phyloP scores from a whole-genome alignment of 2,329 filamentous ascomycete genomes.

The Cucurbitaria berberidis region DNA sequence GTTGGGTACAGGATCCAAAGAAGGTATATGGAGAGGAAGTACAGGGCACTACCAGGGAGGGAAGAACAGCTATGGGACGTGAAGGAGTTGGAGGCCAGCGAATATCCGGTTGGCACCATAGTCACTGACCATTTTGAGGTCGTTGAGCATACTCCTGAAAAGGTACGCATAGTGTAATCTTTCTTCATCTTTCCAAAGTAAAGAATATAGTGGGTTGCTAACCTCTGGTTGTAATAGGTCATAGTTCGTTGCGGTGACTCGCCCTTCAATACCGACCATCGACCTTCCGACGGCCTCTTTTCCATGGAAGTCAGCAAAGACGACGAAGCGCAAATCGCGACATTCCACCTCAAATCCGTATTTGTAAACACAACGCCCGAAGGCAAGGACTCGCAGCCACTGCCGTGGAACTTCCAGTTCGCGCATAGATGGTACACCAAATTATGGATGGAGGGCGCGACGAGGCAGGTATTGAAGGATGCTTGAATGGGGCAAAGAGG shows the following conservation, averaged over 20 bases:
- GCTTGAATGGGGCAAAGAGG: neutral
- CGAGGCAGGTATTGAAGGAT: constrained; percentile 43
- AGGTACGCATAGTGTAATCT: constrained; percentile 30
- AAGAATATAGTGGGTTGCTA: too few relatives aligned
- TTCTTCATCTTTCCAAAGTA: too few relatives aligned
- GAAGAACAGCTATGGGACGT: constrained; percentile 45
- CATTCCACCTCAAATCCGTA: constrained; percentile 49
- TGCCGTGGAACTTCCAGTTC: constrained; percentile 41
- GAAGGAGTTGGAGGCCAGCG: constrained; percentile 39
- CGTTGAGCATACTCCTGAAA: constrained; percentile 42
- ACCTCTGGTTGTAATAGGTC: too few relatives aligned
- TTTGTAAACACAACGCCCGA: constrained; percentile 49
- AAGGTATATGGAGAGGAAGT: constrained; percentile 45
- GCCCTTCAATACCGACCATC: constrained; percentile 35
- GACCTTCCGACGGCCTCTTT: constrained; percentile 47
- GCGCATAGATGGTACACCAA: constrained; percentile 48
- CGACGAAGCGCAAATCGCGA: constrained; percentile 43
- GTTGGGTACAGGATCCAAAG: constrained; percentile 46
- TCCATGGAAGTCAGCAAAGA: constrained; percentile 49
- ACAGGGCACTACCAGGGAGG: constrained; percentile 37
- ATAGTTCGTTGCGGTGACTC: constrained; percentile 49
- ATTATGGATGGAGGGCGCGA: constrained; percentile 52
- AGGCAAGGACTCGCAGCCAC: constrained; percentile 33
- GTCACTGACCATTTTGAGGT: constrained; percentile 53
- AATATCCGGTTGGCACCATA: constrained; percentile 44